These are phyloP conservation scores for Colletotrichum lini DNA, from an alignment of 2,329 filamentous ascomycete genomes.

Conservation along the genomic window DNA sequence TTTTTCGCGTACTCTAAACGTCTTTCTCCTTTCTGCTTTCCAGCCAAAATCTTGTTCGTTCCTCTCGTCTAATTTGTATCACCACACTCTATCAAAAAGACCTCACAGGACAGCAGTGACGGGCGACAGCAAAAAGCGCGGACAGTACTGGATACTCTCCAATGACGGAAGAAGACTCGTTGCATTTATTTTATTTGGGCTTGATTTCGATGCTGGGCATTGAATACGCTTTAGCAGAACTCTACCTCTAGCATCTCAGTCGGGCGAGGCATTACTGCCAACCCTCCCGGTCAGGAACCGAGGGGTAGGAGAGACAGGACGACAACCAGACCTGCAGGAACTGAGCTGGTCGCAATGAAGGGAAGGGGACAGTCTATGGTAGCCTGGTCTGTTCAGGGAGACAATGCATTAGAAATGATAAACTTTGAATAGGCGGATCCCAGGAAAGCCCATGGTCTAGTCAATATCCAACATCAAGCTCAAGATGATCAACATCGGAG, in stretches of 20 bases:
- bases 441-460: neutral
- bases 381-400: neutral
- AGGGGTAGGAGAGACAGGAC: slow-evolving; percentile 19
- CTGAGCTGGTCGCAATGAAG: slow-evolving; percentile 29
- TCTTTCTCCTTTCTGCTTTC: slow-evolving; percentile 35
- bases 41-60: slow-evolving; percentile 7
- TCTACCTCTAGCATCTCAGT: slow-evolving; percentile 28
- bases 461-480: neutral
- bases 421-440: neutral
- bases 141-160: slow-evolving; percentile 8
- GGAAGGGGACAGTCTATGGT: neutral
- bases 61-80: slow-evolving; percentile 39
- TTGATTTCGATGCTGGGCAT: slow-evolving; percentile 23
- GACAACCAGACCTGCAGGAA: slow-evolving; percentile 31
- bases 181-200: neutral
- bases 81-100: slow-evolving; percentile 24
- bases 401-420: slow-evolving; percentile 3
- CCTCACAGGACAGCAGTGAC: slow-evolving; percentile 26
- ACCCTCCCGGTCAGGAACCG: slow-evolving; percentile 23
- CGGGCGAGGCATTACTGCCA: slow-evolving; percentile 17
- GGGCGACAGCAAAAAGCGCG: neutral
- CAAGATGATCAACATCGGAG: neutral
- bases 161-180: neutral
- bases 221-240: neutral
- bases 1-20: slow-evolving; percentile 1